Percentiles rank a stretch among this genome's conserved stretches.
These are phyloP conservation scores for Russula emetica DNA, from an alignment of 768 basidiomycete species.

Conservation along the genomic window DNA sequence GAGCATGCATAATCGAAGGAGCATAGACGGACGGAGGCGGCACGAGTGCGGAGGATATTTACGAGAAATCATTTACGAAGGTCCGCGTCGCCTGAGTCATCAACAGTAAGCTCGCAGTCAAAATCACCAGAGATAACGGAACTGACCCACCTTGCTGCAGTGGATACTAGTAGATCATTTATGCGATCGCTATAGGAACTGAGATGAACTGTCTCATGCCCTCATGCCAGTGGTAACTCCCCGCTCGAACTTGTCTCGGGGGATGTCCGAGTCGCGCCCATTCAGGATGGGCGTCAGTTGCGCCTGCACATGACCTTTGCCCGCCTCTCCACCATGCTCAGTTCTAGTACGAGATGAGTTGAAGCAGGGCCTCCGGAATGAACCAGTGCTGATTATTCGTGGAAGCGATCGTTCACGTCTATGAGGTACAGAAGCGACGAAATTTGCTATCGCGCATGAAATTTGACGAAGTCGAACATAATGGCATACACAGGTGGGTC, in stretches of 20 bases:
- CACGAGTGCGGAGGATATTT: slow-evolving; percentile 12
- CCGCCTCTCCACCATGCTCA: too few species aligned
- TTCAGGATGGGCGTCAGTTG: slow-evolving; percentile 35
- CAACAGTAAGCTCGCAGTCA: background rate
- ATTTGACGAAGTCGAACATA: background rate
- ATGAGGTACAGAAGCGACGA: slow-evolving; percentile 77
- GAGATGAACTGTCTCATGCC: slow-evolving; percentile 57
- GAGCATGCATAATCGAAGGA: background rate
- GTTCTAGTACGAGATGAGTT: too few species aligned
- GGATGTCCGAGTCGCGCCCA: slow-evolving; percentile 58
- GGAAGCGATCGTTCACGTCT: slow-evolving; percentile 71
- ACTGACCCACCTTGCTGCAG: slow-evolving; percentile 33
- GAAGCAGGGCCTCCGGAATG: too few species aligned
- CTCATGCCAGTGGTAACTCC: too few species aligned
- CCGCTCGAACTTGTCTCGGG: slow-evolving; percentile 56
- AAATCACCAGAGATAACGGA: slow-evolving; percentile 47
- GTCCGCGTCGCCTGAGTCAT: background rate
- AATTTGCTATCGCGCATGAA: slow-evolving; percentile 6
- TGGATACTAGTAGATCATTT: slow-evolving; percentile 53
- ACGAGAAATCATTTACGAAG: slow-evolving; percentile 2
- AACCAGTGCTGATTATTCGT: too few species aligned
- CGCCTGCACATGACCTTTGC: background rate
- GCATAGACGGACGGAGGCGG: background rate
- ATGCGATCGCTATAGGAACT: slow-evolving; percentile 58
- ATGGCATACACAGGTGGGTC: slow-evolving; percentile 27